Base-by-base conservation (phyloP, 495 filamentous ascomycete species). In the Penicillium simplicissimum region DNA sequence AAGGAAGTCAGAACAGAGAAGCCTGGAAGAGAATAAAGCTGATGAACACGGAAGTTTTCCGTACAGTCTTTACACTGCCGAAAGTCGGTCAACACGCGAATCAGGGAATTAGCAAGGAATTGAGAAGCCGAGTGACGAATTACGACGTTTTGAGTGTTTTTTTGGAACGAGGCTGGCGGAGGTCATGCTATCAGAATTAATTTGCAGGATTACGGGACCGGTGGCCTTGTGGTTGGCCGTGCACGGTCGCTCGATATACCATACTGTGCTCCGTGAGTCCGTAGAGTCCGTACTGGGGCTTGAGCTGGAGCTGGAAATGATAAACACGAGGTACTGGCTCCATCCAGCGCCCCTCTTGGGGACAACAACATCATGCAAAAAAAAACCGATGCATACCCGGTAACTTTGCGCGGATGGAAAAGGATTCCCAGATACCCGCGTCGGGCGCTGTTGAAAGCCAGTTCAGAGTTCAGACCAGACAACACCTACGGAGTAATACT, bases 51-150 rank as follows among this genome's bases (percentile, higher is more conserved):
- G 9, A 53, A 11, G 3, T 9, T 11, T 36, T 7, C 56, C 51
- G 40, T n/a, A 13, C 14, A 25, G 23, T 25, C 28, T 31, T 5
- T 31, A 31, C 6, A 10, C 54, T 62, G 58, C 63, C 58, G 55
- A 52, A 65, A 61, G 23, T 56, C 19, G 40, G 51, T 57, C 52
- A 45, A 64, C 45, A 21, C 28, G 36, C 48, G 28, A 19, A 31
- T 38, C 54, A n/a, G 38, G 1, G 6, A 17, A 8, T 42, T 6
- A 34, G 37, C 10, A 19, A 19, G 28, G 21, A 43, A 61, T 47
- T 25, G 59, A 62, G 58, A 62, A 62, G 60, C 59, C 48, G 62
- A 52, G 40, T 55, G 37, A 49, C 63, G 54, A 65, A 65, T 65
- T 17, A 47, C 23, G 13, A 28, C 21, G 10, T 25, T 40, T 4